Base-by-base conservation (phyloP, 2,329 filamentous ascomycete genomes). In the Talaromyces sp. region DNA sequence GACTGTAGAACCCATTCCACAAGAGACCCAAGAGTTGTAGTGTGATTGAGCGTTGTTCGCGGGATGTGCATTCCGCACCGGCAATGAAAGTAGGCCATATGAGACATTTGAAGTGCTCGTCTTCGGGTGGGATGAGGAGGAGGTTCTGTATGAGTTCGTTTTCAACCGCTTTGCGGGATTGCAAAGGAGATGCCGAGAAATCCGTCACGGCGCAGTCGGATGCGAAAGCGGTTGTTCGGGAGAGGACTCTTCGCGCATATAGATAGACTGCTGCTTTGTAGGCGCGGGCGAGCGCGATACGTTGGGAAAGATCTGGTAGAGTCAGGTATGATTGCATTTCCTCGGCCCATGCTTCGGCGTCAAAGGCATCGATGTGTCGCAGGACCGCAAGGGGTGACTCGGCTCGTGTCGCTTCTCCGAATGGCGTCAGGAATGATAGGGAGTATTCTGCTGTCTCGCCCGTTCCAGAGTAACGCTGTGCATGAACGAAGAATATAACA, bases 241-340 rank as follows among this genome's bases (percentile, higher is more conserved):
- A 77, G 60, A 79, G 74, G 1, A 78, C 76, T 9, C 76, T 72
- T 56, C 74, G 76, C 13, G 76, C 74, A 64, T 79, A 79, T 35
- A 79, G 74, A 65, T 78, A 78, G 56, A 79, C 76, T 48, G 76
- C 73, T 27, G 74, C 72, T 67, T 78, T 75, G 68, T 78, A 78
- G 62, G 75, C 70, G 56, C 71, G 72, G 33, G 77, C 84, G 1
- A 85, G 80, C 61, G 77, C 76, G 60, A 86, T 80, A 60, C 81
- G 82, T 67, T 78, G 74, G 57, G 80, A 76, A 13, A 85, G 73
- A 16, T 81, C 77, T 1, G 77, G 71, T 31, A 85, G 81, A 73
- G 82, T 84, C 43, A 72, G 69, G 63, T 70, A 75, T n/a, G 70
- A 67, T 67, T 78, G 76, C 70, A 79, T 75, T 54, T 75, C 72